Evolutionary conservation across 1,139 yeast species (phyloP), one percentile per base, ranked within the genome.

Genomic region (Zygotorulaspora mrakii): DNA sequence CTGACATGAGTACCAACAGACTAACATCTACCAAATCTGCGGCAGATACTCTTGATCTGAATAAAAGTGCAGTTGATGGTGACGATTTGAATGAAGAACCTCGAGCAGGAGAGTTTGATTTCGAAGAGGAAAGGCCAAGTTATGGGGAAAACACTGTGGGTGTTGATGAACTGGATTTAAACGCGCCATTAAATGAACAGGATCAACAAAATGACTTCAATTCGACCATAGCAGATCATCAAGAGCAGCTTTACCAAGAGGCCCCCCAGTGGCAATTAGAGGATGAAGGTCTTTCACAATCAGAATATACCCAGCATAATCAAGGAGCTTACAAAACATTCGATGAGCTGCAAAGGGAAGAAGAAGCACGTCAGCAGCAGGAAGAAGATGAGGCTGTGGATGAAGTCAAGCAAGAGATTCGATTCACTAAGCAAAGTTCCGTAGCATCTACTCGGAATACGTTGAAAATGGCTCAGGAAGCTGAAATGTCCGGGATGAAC

Each of bases 341-440:
- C 42, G 65, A 61, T 37, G 64, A 47, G 42, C 47, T 62, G 3
- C 66, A 61, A 42, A 43, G 49, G 21, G 70, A 68, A 46, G 76
- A 74, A 46, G 67, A 71, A 61, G 64, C 71, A 60, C 65, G 71
- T 56, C 66, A 73, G 55, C 70, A 72, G 56, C 73, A 73, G 45
- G 77, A 79, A 47, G 86, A 79, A 50, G 94, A 88, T 47, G 95
- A 86, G 60, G 97, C 88, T 49, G 88, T 89, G 13, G 95, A 87
- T 57, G 87, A 81, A 32, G 77, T 91, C 53, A 87, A 85, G 61
- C 84, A 83, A 51, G 89, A 89, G 54, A 83, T 86, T 48, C 71
- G 87, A 45, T 88, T 83, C 59, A 80, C 87, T 33, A 89, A 89
- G 62, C 94, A 87, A 55, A 94, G 87, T 55, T 82, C 96, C 1